Conservation (phyloP, 176 grass and related monocot species). For the Eleusine coracana region DNA sequence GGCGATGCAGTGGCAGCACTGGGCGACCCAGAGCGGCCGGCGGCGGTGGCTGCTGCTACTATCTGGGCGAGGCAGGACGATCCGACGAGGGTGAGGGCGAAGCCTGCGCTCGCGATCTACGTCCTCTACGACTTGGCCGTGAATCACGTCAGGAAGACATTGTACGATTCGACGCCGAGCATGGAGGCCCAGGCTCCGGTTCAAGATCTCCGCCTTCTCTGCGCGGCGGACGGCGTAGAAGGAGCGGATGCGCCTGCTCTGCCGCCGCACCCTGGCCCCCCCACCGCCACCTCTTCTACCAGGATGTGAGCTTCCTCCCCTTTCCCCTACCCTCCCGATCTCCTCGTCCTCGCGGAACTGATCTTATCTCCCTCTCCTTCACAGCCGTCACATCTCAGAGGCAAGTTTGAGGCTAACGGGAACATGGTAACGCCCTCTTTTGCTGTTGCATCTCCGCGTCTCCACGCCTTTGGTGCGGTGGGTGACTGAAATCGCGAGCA, state of each 20-base stretch:
- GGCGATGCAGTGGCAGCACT: no score
- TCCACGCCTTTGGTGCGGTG: neutral
- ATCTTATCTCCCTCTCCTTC: slow-evolving; percentile 15
- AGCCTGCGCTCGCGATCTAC: no score
- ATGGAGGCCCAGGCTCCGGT: no score
- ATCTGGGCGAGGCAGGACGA: no score
- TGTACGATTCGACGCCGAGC: no score
- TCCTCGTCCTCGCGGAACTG: slow-evolving; percentile 29
- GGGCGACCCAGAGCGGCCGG: no score
- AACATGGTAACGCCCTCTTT: slow-evolving; percentile 63
- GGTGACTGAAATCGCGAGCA: neutral
- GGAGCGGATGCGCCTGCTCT: slow-evolving; percentile 91
- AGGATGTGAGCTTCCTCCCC: slow-evolving; percentile 50
- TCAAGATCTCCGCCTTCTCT: no score
- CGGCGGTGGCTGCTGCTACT: no score
- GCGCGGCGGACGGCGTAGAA: slow-evolving; percentile 77
- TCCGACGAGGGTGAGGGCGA: no score
- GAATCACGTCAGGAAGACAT: no score
- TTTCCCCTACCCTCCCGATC: neutral
- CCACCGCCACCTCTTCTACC: slow-evolving; percentile 96
- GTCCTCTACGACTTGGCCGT: no score
- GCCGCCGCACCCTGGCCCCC: slow-evolving; percentile 88
- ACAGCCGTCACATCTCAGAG: slow-evolving; percentile 90
- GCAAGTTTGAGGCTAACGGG: slow-evolving; percentile 86
- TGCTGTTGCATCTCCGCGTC: neutral